phyloP scores from a whole-genome alignment of 148 eudicot genomes.

The Chenopodium quinoa region DNA sequence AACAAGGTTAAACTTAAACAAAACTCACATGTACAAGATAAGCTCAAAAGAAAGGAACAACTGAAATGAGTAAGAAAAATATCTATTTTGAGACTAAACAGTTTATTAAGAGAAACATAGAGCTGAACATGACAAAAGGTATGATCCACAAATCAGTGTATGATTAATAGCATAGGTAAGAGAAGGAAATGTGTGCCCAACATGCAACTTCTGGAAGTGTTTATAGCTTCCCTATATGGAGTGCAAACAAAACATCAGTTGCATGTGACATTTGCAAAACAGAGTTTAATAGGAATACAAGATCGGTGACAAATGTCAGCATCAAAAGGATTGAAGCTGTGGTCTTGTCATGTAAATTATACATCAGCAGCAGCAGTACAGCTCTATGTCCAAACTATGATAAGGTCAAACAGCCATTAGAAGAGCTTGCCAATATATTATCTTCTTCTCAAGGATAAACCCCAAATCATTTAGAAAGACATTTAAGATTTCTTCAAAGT shows the following conservation, averaged over 20 bases:
- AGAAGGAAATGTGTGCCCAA: not conserved
- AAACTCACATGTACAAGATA: not conserved
- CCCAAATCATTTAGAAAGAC: not conserved
- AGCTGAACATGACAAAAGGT: not conserved
- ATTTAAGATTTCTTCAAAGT: not conserved
- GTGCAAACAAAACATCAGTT: not conserved
- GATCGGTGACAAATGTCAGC: not conserved
- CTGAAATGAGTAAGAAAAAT: no score
- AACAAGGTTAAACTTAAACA: constrained; percentile 1
- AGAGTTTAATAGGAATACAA: not conserved
- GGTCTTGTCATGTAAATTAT: not conserved
- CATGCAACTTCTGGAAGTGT: not conserved
- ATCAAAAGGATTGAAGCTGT: not conserved
- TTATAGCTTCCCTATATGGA: not conserved
- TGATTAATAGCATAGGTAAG: not conserved
- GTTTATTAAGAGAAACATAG: not conserved
- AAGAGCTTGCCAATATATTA: not conserved
- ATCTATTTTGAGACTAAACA: not conserved
- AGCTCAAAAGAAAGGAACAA: not conserved
- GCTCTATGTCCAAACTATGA: no score
- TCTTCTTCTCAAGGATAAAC: not conserved
- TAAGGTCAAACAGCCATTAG: no score
- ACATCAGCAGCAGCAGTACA: not conserved
- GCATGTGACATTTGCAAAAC: not conserved
- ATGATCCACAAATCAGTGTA: not conserved